Conservation (phyloP, 768 basidiomycete genomes). For the Termitomyces sp. region DNA sequence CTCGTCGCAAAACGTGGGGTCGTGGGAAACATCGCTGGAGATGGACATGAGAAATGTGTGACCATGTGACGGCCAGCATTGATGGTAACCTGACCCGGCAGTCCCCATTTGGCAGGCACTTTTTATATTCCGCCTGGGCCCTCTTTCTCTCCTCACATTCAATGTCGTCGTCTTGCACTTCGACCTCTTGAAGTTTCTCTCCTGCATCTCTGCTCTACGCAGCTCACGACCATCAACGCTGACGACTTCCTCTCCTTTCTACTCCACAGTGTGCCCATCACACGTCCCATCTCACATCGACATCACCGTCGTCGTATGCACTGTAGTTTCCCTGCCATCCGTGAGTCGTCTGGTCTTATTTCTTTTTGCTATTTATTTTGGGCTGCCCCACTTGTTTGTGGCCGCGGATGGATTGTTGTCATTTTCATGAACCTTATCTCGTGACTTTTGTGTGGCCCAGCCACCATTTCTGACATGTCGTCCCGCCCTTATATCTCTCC, state of each 20-base stretch:
- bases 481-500: constrained; percentile 14
- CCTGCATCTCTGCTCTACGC: constrained; percentile 20
- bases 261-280: constrained; percentile 16
- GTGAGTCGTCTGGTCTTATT: constrained; percentile 29
- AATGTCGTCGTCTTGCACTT: constrained; percentile 19
- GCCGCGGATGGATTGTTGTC: constrained; percentile 6
- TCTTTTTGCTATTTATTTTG: not conserved
- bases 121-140: constrained; percentile 22
- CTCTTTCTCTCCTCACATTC: constrained; percentile 18
- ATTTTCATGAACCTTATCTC: constrained; percentile 12
- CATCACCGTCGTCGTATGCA: constrained; percentile 37
- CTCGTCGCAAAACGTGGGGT: constrained; percentile 41
- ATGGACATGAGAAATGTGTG: constrained; percentile 15
- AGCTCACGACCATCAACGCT: constrained; percentile 44
- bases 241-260: constrained; percentile 32
- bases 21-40: constrained; percentile 24
- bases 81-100: constrained; percentile 20
- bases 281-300: constrained; percentile 13
- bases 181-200: constrained; percentile 16
- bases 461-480: constrained; percentile 1
- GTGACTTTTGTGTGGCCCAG: constrained; percentile 2
- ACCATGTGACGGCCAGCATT: constrained; percentile 10
- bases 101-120: constrained; percentile 17
- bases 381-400: not conserved
- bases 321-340: constrained; percentile 25